Base-by-base conservation (phyloP, 2,329 filamentous ascomycete genomes). In the Alternaria rosae region DNA sequence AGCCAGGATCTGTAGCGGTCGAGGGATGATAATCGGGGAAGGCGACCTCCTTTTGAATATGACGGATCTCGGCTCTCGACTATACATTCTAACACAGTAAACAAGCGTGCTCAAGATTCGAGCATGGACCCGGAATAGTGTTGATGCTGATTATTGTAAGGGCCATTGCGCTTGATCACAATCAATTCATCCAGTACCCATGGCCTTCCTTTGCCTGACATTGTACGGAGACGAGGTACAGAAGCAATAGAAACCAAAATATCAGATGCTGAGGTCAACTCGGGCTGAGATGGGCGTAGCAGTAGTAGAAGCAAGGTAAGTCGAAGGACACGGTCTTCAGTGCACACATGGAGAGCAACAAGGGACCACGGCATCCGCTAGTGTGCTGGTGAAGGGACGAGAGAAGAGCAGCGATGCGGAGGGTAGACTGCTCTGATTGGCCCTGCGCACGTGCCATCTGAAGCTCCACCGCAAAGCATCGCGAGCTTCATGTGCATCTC, bases 401-500 rank as follows among this genome's bases (percentile, higher is more conserved):
- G 10, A n/a, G 11, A 21, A 35, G 30, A 52, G 21, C 50, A 21
- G 30, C 50, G 20, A 38, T 52, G 50, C 50, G 32, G 32, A 38
- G 50, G 50, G 35, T 11, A 52, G 45, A 25, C 32, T 1, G 8
- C 51, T 25, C 35, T 53, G 51, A 53, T 53, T 53, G 51, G 51
- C 32, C 15, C 2, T 9, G 8, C 23, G 51, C 51, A 53, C 51
- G 51, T 38, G 35, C 51, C 51, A 53, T 26, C 21, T 28, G 51
- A 53, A 42, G 32, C 50, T 42, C 51, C 35, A 42, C 51, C 32
- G 35, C 32, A 53, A 53, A 53, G 51, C 51, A 53, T 53, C 51
- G 51, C 35, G 51, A 42, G 51, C 51, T 53, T 53, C 51, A 53
- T 35, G 51, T 28, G 1, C 35, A 42, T 10, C 32, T 41, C 12